Base-by-base conservation (phyloP, 108 stramenopile genomes). In the Conticribra weissflogii region DNA sequence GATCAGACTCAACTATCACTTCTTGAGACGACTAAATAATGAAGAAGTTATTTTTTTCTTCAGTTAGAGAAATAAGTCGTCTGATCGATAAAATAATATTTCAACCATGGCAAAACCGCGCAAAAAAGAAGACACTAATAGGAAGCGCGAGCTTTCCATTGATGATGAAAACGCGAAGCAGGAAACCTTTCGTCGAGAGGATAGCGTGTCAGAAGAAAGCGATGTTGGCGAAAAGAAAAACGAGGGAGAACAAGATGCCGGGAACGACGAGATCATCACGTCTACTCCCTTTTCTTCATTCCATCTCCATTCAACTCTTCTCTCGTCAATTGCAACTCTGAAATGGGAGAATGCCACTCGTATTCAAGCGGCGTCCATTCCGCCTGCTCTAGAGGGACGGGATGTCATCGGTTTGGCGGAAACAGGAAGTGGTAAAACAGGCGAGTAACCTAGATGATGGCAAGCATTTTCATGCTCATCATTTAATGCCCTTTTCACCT, bases 381-480 rank as follows among this genome's bases (percentile, higher is more conserved):
- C 97, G 14, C 82, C 87, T 8, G 97, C 98, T 17, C 72, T 99
- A 19, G 58, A 83, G 18, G 89, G 89, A 9, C 62, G 85, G 14
- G 92, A 99, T 70, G 75, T 97, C 36, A 89, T 99, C 46, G 98
- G 97, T 9, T 81, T 97, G 54, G 90, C 87, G 4, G 98, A 93
- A 68, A 95, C 96, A 28, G 98, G 96, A 25, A 79, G 83, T 22
- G 96, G 96, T n/a, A 96, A 97, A 63, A 98, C 98, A 15, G 98
- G 92, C 14, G n/a, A n/a, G n/a, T n/a, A n/a, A n/a, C n/a, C n/a
- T n/a, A n/a, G n/a, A n/a, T n/a, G n/a, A n/a, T n/a, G n/a, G n/a
- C n/a, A n/a, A n/a, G n/a, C n/a, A n/a, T n/a, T n/a, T n/a, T n/a
- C n/a, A n/a, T n/a, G n/a, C n/a, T n/a, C n/a, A n/a, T n/a, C n/a